Evolutionary conservation across 2,329 filamentous ascomycete species (phyloP).

Genomic region (Ustilaginoidea virens): DNA sequence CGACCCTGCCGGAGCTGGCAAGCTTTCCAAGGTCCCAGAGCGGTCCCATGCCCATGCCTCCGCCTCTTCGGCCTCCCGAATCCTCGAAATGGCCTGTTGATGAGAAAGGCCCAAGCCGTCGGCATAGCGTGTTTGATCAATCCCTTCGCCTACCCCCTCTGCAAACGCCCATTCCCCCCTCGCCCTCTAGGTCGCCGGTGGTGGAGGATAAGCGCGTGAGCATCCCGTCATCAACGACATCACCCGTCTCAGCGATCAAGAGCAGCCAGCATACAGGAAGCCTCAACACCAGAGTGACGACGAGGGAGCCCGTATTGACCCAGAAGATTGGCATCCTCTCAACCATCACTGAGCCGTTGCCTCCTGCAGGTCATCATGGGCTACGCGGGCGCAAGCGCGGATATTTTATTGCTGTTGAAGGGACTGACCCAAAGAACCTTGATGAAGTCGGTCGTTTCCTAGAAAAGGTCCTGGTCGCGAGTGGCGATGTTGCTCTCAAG

Average conservation of each 20-base stretch:
- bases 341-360: slow-evolving; percentile 57
- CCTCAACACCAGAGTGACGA: slow-evolving; percentile 18
- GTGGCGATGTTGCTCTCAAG: slow-evolving; percentile 25
- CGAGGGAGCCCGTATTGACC: slow-evolving; percentile 44
- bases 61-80: slow-evolving; percentile 32
- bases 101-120: slow-evolving; percentile 15
- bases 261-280: neutral
- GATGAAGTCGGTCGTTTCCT: slow-evolving; percentile 48
- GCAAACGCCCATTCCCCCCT: slow-evolving; percentile 25
- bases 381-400: slow-evolving; percentile 41
- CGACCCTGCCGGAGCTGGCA: slow-evolving; percentile 15
- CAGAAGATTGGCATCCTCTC: slow-evolving; percentile 65
- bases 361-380: slow-evolving; percentile 18
- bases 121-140: slow-evolving; percentile 36
- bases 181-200: slow-evolving; percentile 11
- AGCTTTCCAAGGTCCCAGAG: slow-evolving; percentile 16
- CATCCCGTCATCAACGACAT: slow-evolving; percentile 13
- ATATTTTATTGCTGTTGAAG: slow-evolving; percentile 71
- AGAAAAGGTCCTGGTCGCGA: slow-evolving; percentile 40
- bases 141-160: slow-evolving; percentile 38
- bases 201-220: slow-evolving; percentile 13
- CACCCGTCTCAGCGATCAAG: slow-evolving; percentile 7
- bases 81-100: slow-evolving; percentile 13
- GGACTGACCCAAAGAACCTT: slow-evolving; percentile 38
- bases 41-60: slow-evolving; percentile 38